Percentiles rank a stretch among this genome's conserved stretches.
phyloP scores from a whole-genome alignment of 2,329 filamentous ascomycete species.

The Ceratocystis albifundus region DNA sequence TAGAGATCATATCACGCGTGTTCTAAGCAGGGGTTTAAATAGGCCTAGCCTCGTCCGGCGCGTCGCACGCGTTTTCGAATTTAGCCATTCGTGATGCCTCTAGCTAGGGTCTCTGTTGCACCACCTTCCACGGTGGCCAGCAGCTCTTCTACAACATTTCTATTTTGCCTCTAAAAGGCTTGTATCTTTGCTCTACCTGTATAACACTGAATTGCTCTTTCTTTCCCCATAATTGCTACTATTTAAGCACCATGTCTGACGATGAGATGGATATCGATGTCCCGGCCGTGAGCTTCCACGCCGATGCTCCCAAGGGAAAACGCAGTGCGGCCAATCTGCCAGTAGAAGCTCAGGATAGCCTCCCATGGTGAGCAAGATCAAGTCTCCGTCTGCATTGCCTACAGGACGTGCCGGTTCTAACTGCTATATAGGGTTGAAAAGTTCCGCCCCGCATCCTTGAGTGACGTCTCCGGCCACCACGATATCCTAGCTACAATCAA shows the following conservation, averaged over 20 bases:
- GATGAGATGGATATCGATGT: conserved; percentile 52
- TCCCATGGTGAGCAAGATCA: conserved; percentile 63
- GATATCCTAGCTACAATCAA: conserved; percentile 97
- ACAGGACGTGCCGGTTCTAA: conserved; percentile 2
- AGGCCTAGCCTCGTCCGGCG: conserved; percentile 10
- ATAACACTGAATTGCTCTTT: no score
- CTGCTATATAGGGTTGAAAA: conserved; percentile 71
- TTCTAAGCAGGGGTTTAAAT: conserved; percentile 7
- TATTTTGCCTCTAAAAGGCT: not conserved
- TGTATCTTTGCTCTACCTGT: not conserved
- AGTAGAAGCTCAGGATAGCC: conserved; percentile 80
- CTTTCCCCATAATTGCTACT: not conserved
- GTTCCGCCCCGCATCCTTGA: conserved; percentile 77
- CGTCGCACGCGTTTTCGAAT: conserved; percentile 12
- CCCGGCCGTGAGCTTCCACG: conserved; percentile 52
- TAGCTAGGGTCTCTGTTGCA: not conserved
- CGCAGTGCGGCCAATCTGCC: conserved; percentile 85
- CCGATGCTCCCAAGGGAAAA: conserved; percentile 75
- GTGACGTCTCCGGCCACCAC: conserved; percentile 90
- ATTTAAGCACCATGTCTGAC: conserved; percentile 41
- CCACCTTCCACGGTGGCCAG: not conserved
- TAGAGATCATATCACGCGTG: not conserved
- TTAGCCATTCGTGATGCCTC: not conserved
- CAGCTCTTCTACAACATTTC: not conserved
- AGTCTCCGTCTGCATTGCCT: not conserved